Percentiles rank a stretch among this genome's conserved stretches.
Conservation (phyloP, 768 basidiomycete species). For the Amanita molliuscula region DNA sequence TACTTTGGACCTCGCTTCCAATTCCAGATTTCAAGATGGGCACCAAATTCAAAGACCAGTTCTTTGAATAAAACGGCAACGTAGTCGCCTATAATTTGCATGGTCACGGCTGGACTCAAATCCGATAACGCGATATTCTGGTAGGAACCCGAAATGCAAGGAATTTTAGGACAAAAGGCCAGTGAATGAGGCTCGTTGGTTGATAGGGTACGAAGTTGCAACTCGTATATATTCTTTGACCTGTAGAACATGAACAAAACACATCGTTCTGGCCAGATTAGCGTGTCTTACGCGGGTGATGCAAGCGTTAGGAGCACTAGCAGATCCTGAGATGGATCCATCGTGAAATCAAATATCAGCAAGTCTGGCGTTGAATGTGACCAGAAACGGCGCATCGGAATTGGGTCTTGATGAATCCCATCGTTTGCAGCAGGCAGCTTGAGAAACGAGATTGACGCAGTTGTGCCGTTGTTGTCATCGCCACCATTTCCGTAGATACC, state of each 20-base stretch:
- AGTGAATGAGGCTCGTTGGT: conserved; percentile 41
- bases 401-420: conserved; percentile 25
- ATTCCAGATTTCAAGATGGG: conserved; percentile 42
- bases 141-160: conserved; percentile 25
- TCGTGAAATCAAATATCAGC: conserved; percentile 43
- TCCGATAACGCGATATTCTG: conserved; percentile 19
- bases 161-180: conserved; percentile 27
- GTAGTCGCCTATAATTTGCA: conserved; percentile 35
- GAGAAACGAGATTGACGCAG: conserved; percentile 37
- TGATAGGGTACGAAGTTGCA: conserved; percentile 39
- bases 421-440: conserved; percentile 28
- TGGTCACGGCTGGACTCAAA: conserved; percentile 28
- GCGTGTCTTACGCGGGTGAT: conserved; percentile 26
- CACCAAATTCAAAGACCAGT: conserved; percentile 26
- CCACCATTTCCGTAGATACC: conserved; percentile 40
- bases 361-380: conserved; percentile 29
- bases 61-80: conserved; percentile 43
- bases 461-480: conserved; percentile 30
- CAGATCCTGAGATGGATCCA: conserved; percentile 46
- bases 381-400: background rate
- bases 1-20: conserved; percentile 29
- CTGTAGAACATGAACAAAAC: conserved; percentile 14
- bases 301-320: conserved; percentile 38
- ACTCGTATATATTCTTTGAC: conserved; percentile 32
- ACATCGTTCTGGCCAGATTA: background rate